Evolutionary conservation across 2,329 filamentous ascomycete species (phyloP).

Genomic region (Xylaria sp.): DNA sequence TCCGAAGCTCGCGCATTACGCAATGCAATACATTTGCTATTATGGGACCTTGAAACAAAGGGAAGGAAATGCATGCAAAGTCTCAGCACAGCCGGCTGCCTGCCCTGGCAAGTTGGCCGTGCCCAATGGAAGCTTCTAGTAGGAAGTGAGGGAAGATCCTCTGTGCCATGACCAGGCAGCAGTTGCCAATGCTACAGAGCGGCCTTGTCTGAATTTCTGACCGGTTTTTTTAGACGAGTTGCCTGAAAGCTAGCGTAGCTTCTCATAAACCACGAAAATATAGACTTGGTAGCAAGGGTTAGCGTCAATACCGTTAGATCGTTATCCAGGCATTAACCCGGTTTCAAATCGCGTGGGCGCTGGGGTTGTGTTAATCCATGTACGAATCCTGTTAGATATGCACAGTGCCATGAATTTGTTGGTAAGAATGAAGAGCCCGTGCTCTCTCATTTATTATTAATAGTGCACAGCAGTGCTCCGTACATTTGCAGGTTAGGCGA

Average conservation of each 20-base stretch:
- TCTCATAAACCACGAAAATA: neutral
- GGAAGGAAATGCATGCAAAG: neutral
- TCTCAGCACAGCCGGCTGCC: neutral
- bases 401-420: neutral
- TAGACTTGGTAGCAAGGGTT: neutral
- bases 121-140: neutral
- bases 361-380: neutral
- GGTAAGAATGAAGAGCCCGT: neutral
- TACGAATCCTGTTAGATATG: neutral
- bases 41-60: neutral
- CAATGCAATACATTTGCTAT: neutral
- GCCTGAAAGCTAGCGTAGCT: slow-evolving; percentile 4
- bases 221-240: neutral
- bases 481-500: slow-evolving; percentile 15
- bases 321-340: neutral
- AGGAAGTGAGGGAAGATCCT: neutral
- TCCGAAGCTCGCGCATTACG: neutral
- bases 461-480: neutral
- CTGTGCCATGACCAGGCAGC: neutral
- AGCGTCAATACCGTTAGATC: neutral
- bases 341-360: neutral
- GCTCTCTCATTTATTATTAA: slow-evolving; percentile 17
- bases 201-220: neutral
- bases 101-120: neutral
- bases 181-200: neutral